Conservation (phyloP, 768 basidiomycete species). For the Pleurotus salmoneostramineus region DNA sequence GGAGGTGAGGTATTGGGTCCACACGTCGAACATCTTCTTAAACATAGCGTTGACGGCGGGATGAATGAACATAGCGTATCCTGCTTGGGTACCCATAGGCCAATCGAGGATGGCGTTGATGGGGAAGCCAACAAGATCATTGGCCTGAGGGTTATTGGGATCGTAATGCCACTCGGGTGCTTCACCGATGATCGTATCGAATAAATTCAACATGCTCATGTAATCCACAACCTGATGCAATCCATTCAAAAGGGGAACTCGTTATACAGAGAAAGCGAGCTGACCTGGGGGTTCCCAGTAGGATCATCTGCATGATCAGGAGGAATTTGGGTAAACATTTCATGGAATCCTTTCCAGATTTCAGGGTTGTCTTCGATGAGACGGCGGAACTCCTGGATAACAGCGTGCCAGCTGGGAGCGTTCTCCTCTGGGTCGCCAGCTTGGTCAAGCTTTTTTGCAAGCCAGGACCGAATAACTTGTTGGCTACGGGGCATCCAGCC, state of each 20-base stretch:
- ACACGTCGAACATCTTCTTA: conserved; percentile 45
- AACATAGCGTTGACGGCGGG: conserved; percentile 41
- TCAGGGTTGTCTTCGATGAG: conserved; percentile 23
- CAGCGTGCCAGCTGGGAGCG: conserved; percentile 7
- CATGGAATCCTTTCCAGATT: conserved; percentile 26
- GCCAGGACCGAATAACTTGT: not conserved
- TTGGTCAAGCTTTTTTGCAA: not conserved
- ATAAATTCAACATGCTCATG: conserved; percentile 30
- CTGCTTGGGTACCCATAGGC: conserved; percentile 31
- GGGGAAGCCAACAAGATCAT: conserved; percentile 41
- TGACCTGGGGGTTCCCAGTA: conserved; percentile 13
- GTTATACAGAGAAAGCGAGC: not conserved
- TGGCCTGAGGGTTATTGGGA: conserved; percentile 15
- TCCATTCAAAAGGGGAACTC: not conserved
- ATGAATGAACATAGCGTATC: conserved; percentile 29
- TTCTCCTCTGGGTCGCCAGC: not conserved
- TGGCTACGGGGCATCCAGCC: conserved; percentile 6
- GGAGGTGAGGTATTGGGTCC: conserved; percentile 43
- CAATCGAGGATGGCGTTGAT: conserved; percentile 41
- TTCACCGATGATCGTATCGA: conserved; percentile 38
- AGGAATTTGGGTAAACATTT: conserved; percentile 25
- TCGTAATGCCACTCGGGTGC: conserved; percentile 30
- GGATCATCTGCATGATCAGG: conserved; percentile 10
- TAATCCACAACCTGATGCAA: conserved; percentile 32
- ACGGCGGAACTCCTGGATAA: conserved; percentile 22